Percentiles rank a stretch among this genome's conserved stretches.
Conservation (phyloP, 495 filamentous ascomycete genomes). For the Lophiotrema nucula region DNA sequence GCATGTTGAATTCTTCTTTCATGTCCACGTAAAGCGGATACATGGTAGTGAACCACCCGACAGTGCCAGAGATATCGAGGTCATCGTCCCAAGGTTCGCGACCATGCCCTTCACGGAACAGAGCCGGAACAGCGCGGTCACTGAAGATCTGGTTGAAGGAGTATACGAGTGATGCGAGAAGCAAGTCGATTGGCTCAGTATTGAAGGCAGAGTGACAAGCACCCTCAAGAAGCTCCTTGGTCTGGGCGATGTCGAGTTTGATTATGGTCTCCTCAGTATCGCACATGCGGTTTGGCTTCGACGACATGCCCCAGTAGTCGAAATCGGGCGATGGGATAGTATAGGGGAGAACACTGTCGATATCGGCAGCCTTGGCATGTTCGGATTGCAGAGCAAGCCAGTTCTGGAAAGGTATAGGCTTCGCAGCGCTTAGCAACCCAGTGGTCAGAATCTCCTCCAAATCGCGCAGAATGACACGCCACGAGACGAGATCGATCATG, state of each 20-base stretch:
- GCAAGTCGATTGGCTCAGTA: constrained; percentile 24
- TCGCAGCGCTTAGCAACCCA: constrained; percentile 3
- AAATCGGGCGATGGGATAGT: constrained; percentile 15
- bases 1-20: constrained; percentile 8
- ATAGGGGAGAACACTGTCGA: constrained; percentile 13
- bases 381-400: constrained; percentile 22
- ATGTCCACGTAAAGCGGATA: constrained; percentile 21
- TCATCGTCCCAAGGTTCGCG: constrained; percentile 24
- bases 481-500: constrained; percentile 23
- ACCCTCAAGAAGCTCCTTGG: constrained; percentile 21
- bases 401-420: constrained; percentile 25
- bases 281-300: constrained; percentile 15
- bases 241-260: constrained; percentile 13
- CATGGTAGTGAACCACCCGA: constrained; percentile 31
- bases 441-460: constrained; percentile 26
- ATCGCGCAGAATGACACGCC: constrained; percentile 27
- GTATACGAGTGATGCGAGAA: constrained; percentile 18
- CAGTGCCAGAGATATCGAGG: constrained; percentile 23
- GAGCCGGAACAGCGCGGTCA: constrained; percentile 14
- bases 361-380: constrained; percentile 2
- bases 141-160: constrained; percentile 23
- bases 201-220: constrained; percentile 14
- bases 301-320: constrained; percentile 27
- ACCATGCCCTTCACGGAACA: constrained; percentile 25
- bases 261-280: constrained; percentile 15